Evolutionary conservation across 805 yeast species (phyloP), one percentile per base, ranked within the genome.

Genomic region (Saccharomycopsis capsularis): DNA sequence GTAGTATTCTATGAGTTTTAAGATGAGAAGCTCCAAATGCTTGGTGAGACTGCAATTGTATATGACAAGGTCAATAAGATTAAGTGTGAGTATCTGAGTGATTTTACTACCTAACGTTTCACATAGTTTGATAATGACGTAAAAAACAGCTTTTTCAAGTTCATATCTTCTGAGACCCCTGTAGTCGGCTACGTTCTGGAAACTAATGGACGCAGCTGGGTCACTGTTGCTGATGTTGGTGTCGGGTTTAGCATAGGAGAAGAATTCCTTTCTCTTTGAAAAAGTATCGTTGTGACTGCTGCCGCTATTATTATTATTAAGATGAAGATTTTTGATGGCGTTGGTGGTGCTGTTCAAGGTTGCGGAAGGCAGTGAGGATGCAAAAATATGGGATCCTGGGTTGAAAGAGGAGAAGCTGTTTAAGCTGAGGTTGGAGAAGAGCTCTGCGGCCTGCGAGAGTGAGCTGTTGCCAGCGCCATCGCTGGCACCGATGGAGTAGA

Each of bases 131-230:
- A 47, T 42, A 24, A 51, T 23, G 7, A 47, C 51, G 36, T 30
- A 47, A 38, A 53, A 53, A 9, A 53, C 34, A 18, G 56, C 54
- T 18, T 44, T 42, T 44, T 53, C 56, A 3, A 53, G 38, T 27
- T 53, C 54, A 21, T 44, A 50, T 21, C 55, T 18, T 38, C 42
- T 50, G 25, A 50, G 25, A 3, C 51, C 55, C 27, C 37, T 46
- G 29, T 44, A 52, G 24, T 49, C 53, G 18, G 47, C 38, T 21
- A 35, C 42, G 39, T 30, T 46, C 30, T 41, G 50, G 23, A 42
- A 32, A 32, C 18, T 22, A 15, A 42, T 37, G 27, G 40, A 19
- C 15, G 44, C 23, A 4, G 44, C 50, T 16, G 46, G 46, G 15
- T 46, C 50, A 30, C 35, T 41, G 11, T 18, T 37, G 40, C 4